Evolutionary conservation across 108 stramenopile species (phyloP).

Genomic region (Aurantiochytrium sp.): DNA sequence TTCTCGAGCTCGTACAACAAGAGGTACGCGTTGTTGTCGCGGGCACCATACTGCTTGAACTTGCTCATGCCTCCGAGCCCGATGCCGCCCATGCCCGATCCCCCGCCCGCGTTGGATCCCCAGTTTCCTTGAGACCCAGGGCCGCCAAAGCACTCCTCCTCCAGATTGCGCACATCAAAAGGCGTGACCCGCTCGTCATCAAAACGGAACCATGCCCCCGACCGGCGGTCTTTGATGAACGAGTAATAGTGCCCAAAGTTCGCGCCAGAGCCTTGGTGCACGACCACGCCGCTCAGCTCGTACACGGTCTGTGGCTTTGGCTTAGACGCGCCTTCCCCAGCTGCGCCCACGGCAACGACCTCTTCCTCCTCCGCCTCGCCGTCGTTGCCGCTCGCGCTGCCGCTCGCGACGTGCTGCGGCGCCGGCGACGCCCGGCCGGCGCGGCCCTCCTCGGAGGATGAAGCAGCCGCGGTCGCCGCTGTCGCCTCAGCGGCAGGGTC

Average conservation of each 20-base stretch:
- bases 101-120: background rate
- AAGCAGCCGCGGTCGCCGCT: too few relatives aligned
- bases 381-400: too few relatives aligned
- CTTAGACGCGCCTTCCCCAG: background rate
- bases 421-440: too few relatives aligned
- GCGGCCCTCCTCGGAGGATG: background rate
- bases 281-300: background rate
- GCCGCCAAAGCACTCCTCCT: slow-evolving; percentile 28
- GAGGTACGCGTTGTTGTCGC: slow-evolving; percentile 5
- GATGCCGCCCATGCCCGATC: background rate
- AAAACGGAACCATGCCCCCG: slow-evolving; percentile 12
- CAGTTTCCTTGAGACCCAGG: background rate
- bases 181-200: slow-evolving; percentile 24
- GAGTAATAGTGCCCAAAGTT: slow-evolving; percentile 27
- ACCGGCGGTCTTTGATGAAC: slow-evolving; percentile 17
- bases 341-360: too few relatives aligned
- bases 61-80: background rate
- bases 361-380: too few relatives aligned
- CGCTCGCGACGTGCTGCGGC: too few relatives aligned
- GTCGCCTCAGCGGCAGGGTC: too few relatives aligned
- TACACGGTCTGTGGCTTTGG: background rate
- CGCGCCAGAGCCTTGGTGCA: slow-evolving; percentile 22
- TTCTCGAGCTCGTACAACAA: background rate
- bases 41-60: slow-evolving; percentile 6
- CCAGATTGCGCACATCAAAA: slow-evolving; percentile 17